Base-by-base conservation (phyloP, 768 basidiomycete genomes). In the Steccherinum ochraceum region DNA sequence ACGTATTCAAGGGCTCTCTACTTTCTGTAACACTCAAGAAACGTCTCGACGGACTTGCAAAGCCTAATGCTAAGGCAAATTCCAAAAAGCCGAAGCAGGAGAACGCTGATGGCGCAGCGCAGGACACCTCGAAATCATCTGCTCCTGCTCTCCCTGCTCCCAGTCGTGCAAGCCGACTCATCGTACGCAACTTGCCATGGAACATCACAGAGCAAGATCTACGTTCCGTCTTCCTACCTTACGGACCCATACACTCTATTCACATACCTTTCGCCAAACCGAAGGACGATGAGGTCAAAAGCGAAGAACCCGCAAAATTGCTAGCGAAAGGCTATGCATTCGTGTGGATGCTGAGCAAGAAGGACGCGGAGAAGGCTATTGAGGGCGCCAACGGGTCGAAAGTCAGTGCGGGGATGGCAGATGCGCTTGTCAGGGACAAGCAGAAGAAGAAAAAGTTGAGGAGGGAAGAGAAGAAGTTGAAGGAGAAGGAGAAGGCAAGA, bases 21-120 rank as follows among this genome's bases (percentile, higher is more conserved):
- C 78, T 97, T n/a, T 91, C 88, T 2, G 89, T 86, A 12, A 83
- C 86, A 5, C 76, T 95, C 45, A 93, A 95, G 75, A 92, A 92
- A 62, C 80, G 89, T 13, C 69, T 90, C 5, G 89, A 93, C 51
- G 78, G 71, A 2, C 72, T 86, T 7, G 69, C 76, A 16, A 86
- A 82, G 56, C 67, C 75, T 4, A 52, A 65, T 11, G 41, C 41
- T 18, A 5, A n/a, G n/a, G 18, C 5, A 19, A 72, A 61, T 25
- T 63, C 16, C 50, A 53, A 44, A 58, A 67, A 56, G 45, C 49
- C 56, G 5, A 58, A 58, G 42, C 13, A 35, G 21, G 30, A 24
- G 24, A 13, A 25, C 53, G 19, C 26, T 54, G 40, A 50, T 48
- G 13, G 55, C 53, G 61, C 43, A 18, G 45, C 46, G 45, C 64